These are phyloP conservation scores for Pseudozyma hubeiensis DNA, from an alignment of 1,284 basidiomycete species.

Conservation along the genomic window DNA sequence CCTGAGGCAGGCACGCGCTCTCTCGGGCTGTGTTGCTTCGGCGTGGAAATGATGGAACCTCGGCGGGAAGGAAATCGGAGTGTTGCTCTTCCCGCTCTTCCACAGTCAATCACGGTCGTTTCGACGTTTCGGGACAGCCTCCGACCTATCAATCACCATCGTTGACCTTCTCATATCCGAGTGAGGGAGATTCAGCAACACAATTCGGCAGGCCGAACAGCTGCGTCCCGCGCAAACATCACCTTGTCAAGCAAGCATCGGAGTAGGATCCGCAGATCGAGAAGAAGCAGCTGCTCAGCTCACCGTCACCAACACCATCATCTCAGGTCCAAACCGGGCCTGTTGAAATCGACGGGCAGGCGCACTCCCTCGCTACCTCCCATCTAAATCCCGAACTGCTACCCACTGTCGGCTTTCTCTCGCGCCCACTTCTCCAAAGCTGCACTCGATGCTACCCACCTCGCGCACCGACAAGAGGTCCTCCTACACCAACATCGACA, in stretches of 20 bases:
- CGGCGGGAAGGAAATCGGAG: neutral
- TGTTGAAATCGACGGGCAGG: too few relatives aligned
- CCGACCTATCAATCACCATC: conserved; percentile 1
- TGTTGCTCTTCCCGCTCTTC: neutral
- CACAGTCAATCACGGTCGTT: conserved; percentile 2
- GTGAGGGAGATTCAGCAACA: neutral
- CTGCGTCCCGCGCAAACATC: neutral
- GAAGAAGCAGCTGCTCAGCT: neutral
- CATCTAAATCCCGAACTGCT: neutral
- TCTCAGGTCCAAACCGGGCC: too few relatives aligned
- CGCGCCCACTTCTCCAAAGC: conserved; percentile 6
- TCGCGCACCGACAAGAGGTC: conserved; percentile 43
- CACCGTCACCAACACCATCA: conserved; percentile 6
- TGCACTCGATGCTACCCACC: conserved; percentile 43
- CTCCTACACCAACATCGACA: conserved; percentile 32
- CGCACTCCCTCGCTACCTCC: too few relatives aligned
- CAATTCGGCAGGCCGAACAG: conserved; percentile 18
- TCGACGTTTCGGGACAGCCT: conserved; percentile 1
- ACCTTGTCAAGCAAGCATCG: neutral
- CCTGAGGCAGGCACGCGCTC: neutral
- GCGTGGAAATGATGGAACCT: neutral
- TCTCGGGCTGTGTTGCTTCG: conserved; percentile 6
- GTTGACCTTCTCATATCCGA: neutral
- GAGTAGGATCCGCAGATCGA: neutral
- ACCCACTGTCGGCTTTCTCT: neutral